Conservation (phyloP, 192 early-diverging fungal genomes). For the Coemansia sp. region DNA sequence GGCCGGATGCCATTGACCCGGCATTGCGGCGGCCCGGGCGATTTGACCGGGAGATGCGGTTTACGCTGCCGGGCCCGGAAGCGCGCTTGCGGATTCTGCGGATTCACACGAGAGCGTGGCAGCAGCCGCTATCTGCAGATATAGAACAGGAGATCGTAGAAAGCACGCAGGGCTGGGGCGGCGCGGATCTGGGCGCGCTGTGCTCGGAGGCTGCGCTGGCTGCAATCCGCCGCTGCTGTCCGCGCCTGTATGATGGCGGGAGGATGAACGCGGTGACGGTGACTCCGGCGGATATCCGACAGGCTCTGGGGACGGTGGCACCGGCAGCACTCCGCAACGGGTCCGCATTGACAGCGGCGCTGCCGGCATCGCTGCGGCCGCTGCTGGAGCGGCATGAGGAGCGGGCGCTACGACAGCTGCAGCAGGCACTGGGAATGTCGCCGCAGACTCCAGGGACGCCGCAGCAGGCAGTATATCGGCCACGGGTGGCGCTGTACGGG, state of each 20-base stretch:
- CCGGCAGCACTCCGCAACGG: conserved; percentile 6
- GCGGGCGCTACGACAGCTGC: conserved; percentile 9
- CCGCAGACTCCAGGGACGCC: conserved; percentile 7
- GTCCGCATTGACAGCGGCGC: conserved; percentile 2
- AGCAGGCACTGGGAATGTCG: conserved; percentile 33
- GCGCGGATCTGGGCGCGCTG: conserved; percentile 89
- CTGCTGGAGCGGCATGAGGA: conserved; percentile 3
- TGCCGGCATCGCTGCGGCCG: conserved; percentile 2
- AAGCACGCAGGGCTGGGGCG: conserved; percentile 92
- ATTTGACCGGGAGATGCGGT: conserved; percentile 90
- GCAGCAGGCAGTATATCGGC: conserved; percentile 55
- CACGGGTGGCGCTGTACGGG: conserved; percentile 60
- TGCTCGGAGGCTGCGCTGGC: conserved; percentile 75
- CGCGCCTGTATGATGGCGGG: conserved; percentile 64
- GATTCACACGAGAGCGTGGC: conserved; percentile 62
- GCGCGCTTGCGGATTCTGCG: conserved; percentile 71
- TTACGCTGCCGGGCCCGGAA: conserved; percentile 77
- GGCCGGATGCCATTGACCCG: conserved; percentile 92
- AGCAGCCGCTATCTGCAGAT: conserved; percentile 58
- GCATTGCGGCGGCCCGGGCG: conserved; percentile 90
- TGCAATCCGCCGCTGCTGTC: conserved; percentile 51
- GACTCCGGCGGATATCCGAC: conserved; percentile 57
- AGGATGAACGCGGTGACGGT: conserved; percentile 54
- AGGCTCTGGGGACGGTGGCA: conserved; percentile 27
- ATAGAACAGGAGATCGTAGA: conserved; percentile 52